Percentiles rank a stretch among this genome's conserved stretches.
Evolutionary conservation across 345 rosid genomes (phyloP).

Genomic region (Populus deltoides): DNA sequence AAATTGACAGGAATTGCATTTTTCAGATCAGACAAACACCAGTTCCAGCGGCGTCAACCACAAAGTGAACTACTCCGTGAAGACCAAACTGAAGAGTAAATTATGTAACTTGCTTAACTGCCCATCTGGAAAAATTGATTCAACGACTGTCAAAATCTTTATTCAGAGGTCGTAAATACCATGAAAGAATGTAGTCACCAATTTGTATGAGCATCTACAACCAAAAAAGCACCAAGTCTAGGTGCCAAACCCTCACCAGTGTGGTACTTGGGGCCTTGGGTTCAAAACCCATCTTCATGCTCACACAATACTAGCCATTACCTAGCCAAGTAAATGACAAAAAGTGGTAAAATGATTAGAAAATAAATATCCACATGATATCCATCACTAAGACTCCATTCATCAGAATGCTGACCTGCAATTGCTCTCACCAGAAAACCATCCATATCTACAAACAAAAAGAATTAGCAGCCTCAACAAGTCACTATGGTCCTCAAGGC

Average conservation of each 20-base stretch:
- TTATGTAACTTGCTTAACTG: not conserved
- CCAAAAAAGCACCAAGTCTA: not conserved
- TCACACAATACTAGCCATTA: slow-evolving; percentile 1
- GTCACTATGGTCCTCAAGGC: slow-evolving; percentile 6
- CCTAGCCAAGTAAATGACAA: slow-evolving; percentile 10
- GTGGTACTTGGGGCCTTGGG: not conserved
- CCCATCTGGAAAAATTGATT: not conserved
- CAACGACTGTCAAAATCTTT: not conserved
- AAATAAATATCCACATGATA: not conserved
- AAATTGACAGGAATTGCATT: too few species aligned
- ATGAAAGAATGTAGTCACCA: not conserved
- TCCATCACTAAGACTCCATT: not conserved
- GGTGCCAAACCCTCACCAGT: slow-evolving; percentile 3
- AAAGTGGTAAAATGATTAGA: slow-evolving; percentile 7
- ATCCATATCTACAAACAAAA: slow-evolving; percentile 9
- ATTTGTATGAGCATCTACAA: not conserved
- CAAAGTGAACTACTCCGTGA: not conserved
- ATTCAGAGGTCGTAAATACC: not conserved
- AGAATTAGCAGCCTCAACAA: slow-evolving; percentile 1
- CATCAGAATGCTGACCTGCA: slow-evolving; percentile 12
- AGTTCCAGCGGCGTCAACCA: not conserved
- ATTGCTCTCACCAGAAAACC: slow-evolving; percentile 2
- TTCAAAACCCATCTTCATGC: slow-evolving; percentile 12
- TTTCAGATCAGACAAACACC: not conserved
- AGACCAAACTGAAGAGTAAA: not conserved